Base-by-base conservation (phyloP, 2,329 filamentous ascomycete genomes). In the Fusarium sp. region DNA sequence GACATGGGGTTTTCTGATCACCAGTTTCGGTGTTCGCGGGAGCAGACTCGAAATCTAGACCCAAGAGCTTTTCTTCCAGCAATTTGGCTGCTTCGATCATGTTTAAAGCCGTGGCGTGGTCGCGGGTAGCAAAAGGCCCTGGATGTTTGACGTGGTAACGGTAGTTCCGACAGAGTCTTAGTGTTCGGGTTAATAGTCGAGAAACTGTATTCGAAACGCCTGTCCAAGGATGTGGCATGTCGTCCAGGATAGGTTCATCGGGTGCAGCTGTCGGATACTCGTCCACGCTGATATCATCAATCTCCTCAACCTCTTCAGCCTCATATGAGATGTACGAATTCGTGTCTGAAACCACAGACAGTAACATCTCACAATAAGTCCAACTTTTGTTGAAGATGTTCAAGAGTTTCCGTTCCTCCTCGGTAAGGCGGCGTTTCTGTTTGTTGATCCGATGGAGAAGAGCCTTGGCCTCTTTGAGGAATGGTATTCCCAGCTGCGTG, bases 301-400 rank as follows among this genome's bases (percentile, higher is more conserved):
- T 15, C 7, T 70, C 55, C 2, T 60, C 50, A 0, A 45, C 20
- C 5, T 69, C 53, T 6, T 62, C 49, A 0, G 42, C n/a, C 11
- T 71, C 67, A 2, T 62, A 65, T 8, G 19, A 45, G n/a, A 47
- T 56, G 15, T 54, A 67, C 2, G 56, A 57, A 7, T 73, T 70
- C 3, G 78, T 76, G 32, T 79, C 76, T 1, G 73, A 76, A 6
- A 81, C 77, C 0, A 81, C 76, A 1, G 78, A 75, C 2, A 80
- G 68, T 7, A 81, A 62, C 71, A 81, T 76, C 39, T 81, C 79
- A 59, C 79, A 80, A 56, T 81, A 81, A 0, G 76, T 70, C 53
- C 79, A 66, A 30, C 79, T 80, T 36, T 79, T 78, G 32, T 78
- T 77, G 49, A 81, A 81, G 24, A 80, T 80, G 1, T 66, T 68